A percentile compares a stretch with the other conserved stretches of the same genome.
Conservation (phyloP, 2,329 filamentous ascomycete species). For the Penicillium sp. region DNA sequence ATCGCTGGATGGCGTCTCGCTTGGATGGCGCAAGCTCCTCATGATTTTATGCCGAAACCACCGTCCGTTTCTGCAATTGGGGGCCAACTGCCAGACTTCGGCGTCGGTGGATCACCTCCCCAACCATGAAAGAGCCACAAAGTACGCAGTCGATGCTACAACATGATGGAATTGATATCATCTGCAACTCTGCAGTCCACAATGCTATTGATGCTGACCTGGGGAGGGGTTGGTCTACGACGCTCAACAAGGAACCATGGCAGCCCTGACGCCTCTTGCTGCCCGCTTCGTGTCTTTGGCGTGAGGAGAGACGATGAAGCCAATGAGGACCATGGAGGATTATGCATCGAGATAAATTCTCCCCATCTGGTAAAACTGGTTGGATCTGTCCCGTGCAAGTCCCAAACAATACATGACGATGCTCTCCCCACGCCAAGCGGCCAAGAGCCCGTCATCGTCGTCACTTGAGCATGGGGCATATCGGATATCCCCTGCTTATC, state of each 20-base stretch:
- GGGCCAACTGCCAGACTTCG: conserved; percentile 1
- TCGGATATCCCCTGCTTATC: conserved; percentile 18
- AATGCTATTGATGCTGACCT: background rate
- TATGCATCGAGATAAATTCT: conserved; percentile 6
- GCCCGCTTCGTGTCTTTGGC: background rate
- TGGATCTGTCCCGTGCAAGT: conserved; percentile 10
- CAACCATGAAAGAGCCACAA: background rate
- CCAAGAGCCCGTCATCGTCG: conserved; percentile 21
- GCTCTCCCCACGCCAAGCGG: conserved; percentile 24
- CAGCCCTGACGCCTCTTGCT: background rate
- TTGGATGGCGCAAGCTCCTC: conserved; percentile 12
- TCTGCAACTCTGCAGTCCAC: background rate
- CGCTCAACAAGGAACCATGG: conserved; percentile 6
- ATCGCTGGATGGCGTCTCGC: background rate
- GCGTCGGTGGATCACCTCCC: background rate
- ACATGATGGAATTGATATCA: background rate
- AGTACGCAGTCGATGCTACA: background rate
- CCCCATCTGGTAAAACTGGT: background rate
- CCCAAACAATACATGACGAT: conserved; percentile 5
- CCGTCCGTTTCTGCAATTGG: background rate
- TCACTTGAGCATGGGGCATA: conserved; percentile 18
- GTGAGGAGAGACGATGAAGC: background rate
- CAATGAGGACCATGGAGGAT: background rate
- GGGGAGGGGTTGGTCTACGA: background rate
- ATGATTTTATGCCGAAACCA: conserved; percentile 6